Percentiles rank a stretch among this genome's conserved stretches.
These are phyloP conservation scores for Epichloe sp. DNA, from an alignment of 2,329 filamentous ascomycete genomes.

Conservation along the genomic window DNA sequence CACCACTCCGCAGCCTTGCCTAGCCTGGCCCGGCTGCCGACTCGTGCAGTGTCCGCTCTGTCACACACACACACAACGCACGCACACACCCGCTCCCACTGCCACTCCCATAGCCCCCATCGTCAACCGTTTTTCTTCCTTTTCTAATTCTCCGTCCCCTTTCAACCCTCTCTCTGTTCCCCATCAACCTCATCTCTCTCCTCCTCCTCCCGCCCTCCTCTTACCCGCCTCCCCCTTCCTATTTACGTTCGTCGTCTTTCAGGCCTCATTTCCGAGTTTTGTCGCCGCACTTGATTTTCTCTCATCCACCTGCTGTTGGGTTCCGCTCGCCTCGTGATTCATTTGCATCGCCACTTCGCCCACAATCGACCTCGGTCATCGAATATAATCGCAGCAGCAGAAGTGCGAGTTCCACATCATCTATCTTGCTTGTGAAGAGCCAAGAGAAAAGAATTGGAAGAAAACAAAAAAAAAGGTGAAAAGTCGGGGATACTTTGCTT, in stretches of 20 bases:
- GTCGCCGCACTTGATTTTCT: constrained; percentile 6
- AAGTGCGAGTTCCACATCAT: not conserved
- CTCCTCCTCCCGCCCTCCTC: constrained; percentile 2
- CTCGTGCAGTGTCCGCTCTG: not conserved
- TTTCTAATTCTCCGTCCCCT: constrained; percentile 15
- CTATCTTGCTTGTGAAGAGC: not conserved
- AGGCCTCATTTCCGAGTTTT: constrained; percentile 15
- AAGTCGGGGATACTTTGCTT: not conserved
- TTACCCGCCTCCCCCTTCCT: constrained; percentile 11
- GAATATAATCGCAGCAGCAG: not conserved
- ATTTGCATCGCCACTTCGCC: constrained; percentile 1
- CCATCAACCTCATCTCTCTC: constrained; percentile 1
- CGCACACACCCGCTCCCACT: constrained; percentile 6
- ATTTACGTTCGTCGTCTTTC: constrained; percentile 4
- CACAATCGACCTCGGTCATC: constrained; percentile 3
- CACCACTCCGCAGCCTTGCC: not conserved
- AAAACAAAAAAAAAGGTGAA: not conserved
- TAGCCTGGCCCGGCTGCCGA: not conserved
- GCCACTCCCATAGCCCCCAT: constrained; percentile 3
- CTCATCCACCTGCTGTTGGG: not conserved
- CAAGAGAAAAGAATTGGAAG: not conserved
- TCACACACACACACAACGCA: not conserved
- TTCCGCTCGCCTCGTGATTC: not conserved
- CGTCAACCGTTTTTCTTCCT: constrained; percentile 10
- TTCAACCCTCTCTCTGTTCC: constrained; percentile 4